Evolutionary conservation across 495 filamentous ascomycete species (phyloP), one percentile per base, ranked within the genome.

Genomic region (Friedmanniomyces simplex): DNA sequence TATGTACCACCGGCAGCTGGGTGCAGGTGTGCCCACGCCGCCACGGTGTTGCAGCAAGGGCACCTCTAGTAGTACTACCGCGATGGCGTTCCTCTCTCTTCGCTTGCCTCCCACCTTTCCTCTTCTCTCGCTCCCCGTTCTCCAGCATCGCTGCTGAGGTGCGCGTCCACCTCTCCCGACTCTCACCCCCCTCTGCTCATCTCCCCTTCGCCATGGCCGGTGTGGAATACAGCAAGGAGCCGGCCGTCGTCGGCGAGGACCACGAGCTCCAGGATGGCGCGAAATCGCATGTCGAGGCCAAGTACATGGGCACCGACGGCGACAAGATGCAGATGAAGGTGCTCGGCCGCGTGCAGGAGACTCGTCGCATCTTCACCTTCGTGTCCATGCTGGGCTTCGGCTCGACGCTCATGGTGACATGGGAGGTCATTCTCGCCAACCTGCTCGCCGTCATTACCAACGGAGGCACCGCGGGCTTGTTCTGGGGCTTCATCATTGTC

Each of bases 341-440:
- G 6, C 30, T 57, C 7, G 55, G 55, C 18, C 45, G 48, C 8
- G 25, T 4, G 32, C 55, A 53, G 20, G 55, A 37, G 24, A 22
- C 16, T 28, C 50, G 73, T 74, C 73, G 78, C n/a, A 77, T 72
- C 49, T 79, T 78, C 51, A 70, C 72, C 0, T 68, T 77, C 51
- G 62, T 79, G 45, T 73, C 75, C 5, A 78, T 78, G 52, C 55
- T 79, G 25, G 76, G 74, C 0, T 79, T 81, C 47, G 73, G 71
- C 37, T 77, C 73, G 46, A 77, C 75, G 0, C 72, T 79, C 52
- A 66, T 79, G 41, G 68, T 71, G 16, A 79, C 76, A 13, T 79
- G 77, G 77, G 77, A 79, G 53, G 71, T 69, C 18, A 59, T 75
- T 37, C 52, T 75, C 60, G 68, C 54, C 4, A 46, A 21, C 79